Conservation (phyloP, 1,284 basidiomycete genomes). For the Anthracocystis panici-leucophaei region DNA sequence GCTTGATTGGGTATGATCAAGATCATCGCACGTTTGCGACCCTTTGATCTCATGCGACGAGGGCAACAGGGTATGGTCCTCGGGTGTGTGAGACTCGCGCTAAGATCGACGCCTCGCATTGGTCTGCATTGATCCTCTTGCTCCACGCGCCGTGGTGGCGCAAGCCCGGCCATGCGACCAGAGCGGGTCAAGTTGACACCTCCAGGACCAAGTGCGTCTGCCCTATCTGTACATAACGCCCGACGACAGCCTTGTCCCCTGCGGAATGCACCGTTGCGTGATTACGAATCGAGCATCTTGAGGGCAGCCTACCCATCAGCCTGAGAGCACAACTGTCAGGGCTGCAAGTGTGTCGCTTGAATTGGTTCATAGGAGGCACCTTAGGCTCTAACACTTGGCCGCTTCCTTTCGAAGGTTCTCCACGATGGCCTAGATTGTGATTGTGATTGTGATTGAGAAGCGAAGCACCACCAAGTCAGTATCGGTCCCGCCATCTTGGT, state of each 20-base stretch:
- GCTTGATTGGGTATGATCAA: background rate
- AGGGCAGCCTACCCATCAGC: too few species aligned
- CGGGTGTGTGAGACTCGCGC: background rate
- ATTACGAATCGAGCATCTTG: too few species aligned
- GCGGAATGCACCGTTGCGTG: too few species aligned
- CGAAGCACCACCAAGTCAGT: background rate
- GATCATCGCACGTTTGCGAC: background rate
- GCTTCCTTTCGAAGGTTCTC: constrained; percentile 51
- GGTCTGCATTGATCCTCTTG: constrained; percentile 1
- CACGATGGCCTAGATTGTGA: constrained; percentile 23
- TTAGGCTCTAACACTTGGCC: constrained; percentile 31
- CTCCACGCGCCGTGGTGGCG: background rate
- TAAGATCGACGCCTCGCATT: background rate
- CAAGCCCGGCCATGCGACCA: background rate
- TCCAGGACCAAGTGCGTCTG: too few species aligned
- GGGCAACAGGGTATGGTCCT: background rate
- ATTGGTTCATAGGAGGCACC: background rate
- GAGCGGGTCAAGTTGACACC: too few species aligned
- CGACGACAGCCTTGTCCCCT: too few species aligned
- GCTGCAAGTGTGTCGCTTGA: too few species aligned
- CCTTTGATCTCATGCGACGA: background rate
- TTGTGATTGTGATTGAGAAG: background rate
- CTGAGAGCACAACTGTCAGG: background rate
- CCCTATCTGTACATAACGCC: too few species aligned
- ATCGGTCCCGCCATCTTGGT: background rate